These are phyloP conservation scores for Yamadazyma scolyti DNA, from an alignment of 805 yeast genomes.

Conservation along the genomic window DNA sequence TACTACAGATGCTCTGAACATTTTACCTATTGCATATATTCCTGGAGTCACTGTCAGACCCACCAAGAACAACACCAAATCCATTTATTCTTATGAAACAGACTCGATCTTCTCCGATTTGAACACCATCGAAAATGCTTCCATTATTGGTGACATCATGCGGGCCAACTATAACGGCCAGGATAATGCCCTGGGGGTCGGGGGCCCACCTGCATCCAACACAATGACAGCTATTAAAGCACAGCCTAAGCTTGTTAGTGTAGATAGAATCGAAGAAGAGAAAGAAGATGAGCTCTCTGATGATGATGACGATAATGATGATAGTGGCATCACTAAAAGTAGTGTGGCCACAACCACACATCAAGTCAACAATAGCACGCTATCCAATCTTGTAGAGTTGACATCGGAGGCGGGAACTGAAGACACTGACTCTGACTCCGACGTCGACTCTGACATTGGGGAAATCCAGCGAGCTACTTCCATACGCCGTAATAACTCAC, in stretches of 20 bases:
- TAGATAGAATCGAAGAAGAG: conserved; percentile 44
- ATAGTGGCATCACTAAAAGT: conserved; percentile 6
- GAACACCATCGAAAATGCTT: conserved; percentile 44
- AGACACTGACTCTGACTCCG: conserved; percentile 24
- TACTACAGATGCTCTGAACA: conserved; percentile 77
- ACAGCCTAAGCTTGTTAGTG: conserved; percentile 65
- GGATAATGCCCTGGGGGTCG: conserved; percentile 5
- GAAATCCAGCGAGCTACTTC: conserved; percentile 42
- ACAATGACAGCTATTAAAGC: conserved; percentile 77
- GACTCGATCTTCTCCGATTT: conserved; percentile 41
- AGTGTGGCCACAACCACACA: conserved; percentile 7
- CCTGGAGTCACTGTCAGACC: conserved; percentile 84
- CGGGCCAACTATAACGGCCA: conserved; percentile 15
- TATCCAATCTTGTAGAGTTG: conserved; percentile 6
- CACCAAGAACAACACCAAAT: conserved; percentile 39
- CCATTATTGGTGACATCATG: conserved; percentile 39
- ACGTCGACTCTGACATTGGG: conserved; percentile 45
- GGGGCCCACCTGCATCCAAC: too few relatives aligned
- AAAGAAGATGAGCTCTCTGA: conserved; percentile 31
- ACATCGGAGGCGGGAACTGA: conserved; percentile 16
- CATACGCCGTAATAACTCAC: conserved; percentile 15
- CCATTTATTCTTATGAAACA: conserved; percentile 42
- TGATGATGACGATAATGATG: conserved; percentile 14
- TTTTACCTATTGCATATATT: conserved; percentile 87
- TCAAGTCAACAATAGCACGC: conserved; percentile 10